A percentile compares a stretch with the other conserved stretches of the same genome.
phyloP scores from a whole-genome alignment of 805 yeast genomes.

The Candida cerambycidarum region DNA sequence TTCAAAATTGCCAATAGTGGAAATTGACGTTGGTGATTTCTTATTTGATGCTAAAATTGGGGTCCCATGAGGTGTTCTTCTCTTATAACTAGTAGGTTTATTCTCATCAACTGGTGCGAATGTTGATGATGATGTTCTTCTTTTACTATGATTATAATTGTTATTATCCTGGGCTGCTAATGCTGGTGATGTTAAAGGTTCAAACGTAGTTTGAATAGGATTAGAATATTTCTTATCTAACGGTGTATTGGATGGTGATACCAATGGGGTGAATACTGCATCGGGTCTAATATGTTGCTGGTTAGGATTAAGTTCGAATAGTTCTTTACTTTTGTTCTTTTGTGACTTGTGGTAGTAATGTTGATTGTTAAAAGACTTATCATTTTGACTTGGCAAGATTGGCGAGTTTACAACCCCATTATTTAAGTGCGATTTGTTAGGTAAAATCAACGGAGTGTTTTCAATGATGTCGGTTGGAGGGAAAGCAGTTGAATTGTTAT shows the following conservation, averaged over 20 bases:
- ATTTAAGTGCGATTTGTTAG: slow-evolving; percentile 11
- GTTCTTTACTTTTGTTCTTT: slow-evolving; percentile 15
- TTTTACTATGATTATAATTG: slow-evolving; percentile 13
- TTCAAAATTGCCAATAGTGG: slow-evolving; percentile 19
- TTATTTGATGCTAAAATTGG: slow-evolving; percentile 26
- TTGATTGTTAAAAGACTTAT: slow-evolving; percentile 40
- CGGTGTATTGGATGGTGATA: slow-evolving; percentile 76
- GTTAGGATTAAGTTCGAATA: slow-evolving; percentile 15
- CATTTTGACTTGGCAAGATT: slow-evolving; percentile 42
- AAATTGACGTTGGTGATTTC: slow-evolving; percentile 9
- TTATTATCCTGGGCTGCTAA: slow-evolving; percentile 42
- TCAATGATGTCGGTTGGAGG: slow-evolving; percentile 14
- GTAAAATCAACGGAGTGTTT: slow-evolving; percentile 13
- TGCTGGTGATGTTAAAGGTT: slow-evolving; percentile 70
- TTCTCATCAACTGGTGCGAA: slow-evolving; percentile 31
- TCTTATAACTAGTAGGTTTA: slow-evolving; percentile 23
- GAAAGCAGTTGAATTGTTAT: slow-evolving; percentile 12
- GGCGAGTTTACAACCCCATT: slow-evolving; percentile 29
- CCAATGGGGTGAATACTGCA: slow-evolving; percentile 70
- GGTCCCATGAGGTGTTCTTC: slow-evolving; percentile 46
- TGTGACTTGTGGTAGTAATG: slow-evolving; percentile 37
- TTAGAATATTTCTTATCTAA: slow-evolving; percentile 35
- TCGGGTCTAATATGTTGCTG: slow-evolving; percentile 50
- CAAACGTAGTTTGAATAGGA: slow-evolving; percentile 34
- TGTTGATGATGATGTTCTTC: slow-evolving; percentile 35